A percentile compares a stretch with the other conserved stretches of the same genome.
Evolutionary conservation across 2,329 filamentous ascomycete genomes (phyloP).

Genomic region (Didymellaceae sp.): DNA sequence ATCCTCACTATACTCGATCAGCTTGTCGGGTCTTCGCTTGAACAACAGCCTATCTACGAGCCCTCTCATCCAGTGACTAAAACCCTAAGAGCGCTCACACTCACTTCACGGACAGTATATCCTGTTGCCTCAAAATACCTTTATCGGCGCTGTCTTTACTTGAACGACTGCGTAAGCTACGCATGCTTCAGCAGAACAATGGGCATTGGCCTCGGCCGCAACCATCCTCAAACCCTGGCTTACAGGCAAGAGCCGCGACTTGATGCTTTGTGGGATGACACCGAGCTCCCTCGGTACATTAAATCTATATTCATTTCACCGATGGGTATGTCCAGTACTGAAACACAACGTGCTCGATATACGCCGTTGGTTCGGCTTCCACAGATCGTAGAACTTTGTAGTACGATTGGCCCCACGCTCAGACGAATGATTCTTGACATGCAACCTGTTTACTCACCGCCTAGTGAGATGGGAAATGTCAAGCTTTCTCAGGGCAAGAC

Average conservation of each 20-base stretch:
- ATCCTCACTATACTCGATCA: conserved; percentile 38
- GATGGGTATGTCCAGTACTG: not conserved
- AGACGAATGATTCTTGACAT: conserved; percentile 35
- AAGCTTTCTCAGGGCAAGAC: conserved; percentile 18
- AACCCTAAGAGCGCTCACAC: conserved; percentile 33
- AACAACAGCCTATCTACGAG: conserved; percentile 28
- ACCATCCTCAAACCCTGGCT: conserved; percentile 30
- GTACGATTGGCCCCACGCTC: conserved; percentile 23
- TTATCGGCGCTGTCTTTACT: conserved; percentile 35
- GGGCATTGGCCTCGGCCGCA: conserved; percentile 24
- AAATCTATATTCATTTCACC: conserved; percentile 35
- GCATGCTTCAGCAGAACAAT: conserved; percentile 33
- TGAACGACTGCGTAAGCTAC: conserved; percentile 28
- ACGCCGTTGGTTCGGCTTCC: conserved; percentile 30
- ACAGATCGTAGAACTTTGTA: conserved; percentile 34
- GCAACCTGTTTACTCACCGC: conserved; percentile 22
- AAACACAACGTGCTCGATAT: not conserved
- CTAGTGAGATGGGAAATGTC: conserved; percentile 17
- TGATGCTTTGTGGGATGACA: conserved; percentile 21
- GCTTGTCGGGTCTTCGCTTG: conserved; percentile 27
- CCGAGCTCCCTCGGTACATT: conserved; percentile 21
- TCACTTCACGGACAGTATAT: conserved; percentile 31
- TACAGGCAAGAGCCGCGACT: conserved; percentile 31
- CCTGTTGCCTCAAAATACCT: conserved; percentile 33
- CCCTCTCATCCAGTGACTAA: conserved; percentile 27